Evolutionary conservation across 148 eudicot genomes (phyloP).

Genomic region (Chenopodium formosanum): DNA sequence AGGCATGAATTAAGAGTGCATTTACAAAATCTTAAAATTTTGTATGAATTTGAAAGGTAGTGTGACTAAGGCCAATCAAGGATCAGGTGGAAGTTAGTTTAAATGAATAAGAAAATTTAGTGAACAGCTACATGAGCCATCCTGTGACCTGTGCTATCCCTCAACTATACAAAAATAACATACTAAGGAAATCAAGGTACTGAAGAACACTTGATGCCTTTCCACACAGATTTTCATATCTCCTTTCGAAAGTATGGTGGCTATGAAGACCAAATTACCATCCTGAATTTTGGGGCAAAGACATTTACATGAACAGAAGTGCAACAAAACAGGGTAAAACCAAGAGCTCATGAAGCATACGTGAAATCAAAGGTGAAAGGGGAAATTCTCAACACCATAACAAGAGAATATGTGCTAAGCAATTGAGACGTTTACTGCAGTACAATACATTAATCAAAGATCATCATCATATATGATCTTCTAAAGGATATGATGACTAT

Average conservation of each 20-base stretch:
- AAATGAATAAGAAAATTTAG: neutral
- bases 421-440: too few relatives aligned
- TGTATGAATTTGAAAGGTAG: neutral
- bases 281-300: neutral
- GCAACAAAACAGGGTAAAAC: neutral
- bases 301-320: neutral
- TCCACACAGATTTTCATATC: neutral
- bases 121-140: neutral
- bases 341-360: neutral
- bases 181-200: neutral
- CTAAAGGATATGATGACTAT: too few relatives aligned
- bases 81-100: neutral
- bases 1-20: neutral
- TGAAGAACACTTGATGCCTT: neutral
- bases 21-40: too few relatives aligned
- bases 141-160: neutral
- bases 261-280: neutral
- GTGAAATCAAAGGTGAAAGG: neutral
- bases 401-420: neutral
- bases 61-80: neutral
- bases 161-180: neutral
- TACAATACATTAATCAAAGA: too few relatives aligned
- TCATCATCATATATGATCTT: too few relatives aligned
- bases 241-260: neutral
- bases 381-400: neutral